A percentile compares a stretch with the other conserved stretches of the same genome.
phyloP scores from a whole-genome alignment of 768 basidiomycete genomes.

The Dioszegia aurantiaca region DNA sequence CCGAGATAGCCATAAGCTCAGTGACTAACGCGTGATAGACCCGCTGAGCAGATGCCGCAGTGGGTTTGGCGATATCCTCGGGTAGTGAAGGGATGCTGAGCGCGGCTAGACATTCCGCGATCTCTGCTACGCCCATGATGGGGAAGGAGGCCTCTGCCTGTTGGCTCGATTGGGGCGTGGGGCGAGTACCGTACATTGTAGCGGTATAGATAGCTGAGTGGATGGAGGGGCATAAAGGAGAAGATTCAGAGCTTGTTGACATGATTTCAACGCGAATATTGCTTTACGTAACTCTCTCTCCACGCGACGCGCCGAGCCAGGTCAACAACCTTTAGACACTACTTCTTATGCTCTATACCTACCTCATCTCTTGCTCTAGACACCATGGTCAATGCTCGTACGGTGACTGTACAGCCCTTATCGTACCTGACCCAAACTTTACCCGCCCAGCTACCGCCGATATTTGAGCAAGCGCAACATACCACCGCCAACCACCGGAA shows the following conservation, averaged over 20 bases:
- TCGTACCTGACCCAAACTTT: conserved; percentile 42
- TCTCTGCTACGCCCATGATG: conserved; percentile 26
- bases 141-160: conserved; percentile 26
- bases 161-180: neutral
- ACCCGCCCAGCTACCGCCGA: conserved; percentile 57
- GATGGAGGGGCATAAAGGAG: too few relatives aligned
- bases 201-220: too few relatives aligned
- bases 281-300: conserved; percentile 7
- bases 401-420: conserved; percentile 9
- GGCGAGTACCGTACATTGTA: conserved; percentile 8
- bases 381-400: conserved; percentile 19
- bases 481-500: conserved; percentile 80
- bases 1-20: conserved; percentile 35
- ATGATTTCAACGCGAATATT: neutral
- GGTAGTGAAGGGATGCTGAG: conserved; percentile 32
- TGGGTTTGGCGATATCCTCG: conserved; percentile 37
- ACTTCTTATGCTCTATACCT: neutral
- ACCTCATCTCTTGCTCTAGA: neutral
- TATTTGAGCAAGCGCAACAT: conserved; percentile 75
- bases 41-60: conserved; percentile 27
- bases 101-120: conserved; percentile 34
- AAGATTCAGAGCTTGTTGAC: neutral
- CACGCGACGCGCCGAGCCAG: too few relatives aligned
- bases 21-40: conserved; percentile 38
- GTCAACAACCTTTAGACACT: neutral